Conservation (phyloP, 441 rosid species). For the Adansonia madagascariensis region DNA sequence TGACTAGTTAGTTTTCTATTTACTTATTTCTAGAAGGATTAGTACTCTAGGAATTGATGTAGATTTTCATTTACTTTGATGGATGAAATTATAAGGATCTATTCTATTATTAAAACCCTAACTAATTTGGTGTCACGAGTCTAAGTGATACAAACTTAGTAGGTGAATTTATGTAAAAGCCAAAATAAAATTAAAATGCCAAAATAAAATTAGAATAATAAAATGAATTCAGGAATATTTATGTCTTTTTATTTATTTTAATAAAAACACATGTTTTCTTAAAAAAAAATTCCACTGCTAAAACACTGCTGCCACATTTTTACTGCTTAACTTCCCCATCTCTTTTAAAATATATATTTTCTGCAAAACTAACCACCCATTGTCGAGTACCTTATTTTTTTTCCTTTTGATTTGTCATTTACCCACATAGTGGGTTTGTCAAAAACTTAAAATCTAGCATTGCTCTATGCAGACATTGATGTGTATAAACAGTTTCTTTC, state of each 20-base stretch:
- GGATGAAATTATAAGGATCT: background rate
- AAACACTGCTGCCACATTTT: background rate
- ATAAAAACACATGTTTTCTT: background rate
- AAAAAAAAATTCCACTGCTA: background rate
- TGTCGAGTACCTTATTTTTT: background rate
- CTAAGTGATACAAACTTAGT: background rate
- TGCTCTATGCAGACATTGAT: background rate
- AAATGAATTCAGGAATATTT: conserved; percentile 7
- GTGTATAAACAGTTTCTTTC: background rate
- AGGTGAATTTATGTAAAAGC: conserved; percentile 3
- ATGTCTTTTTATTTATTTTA: conserved; percentile 1
- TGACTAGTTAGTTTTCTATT: background rate
- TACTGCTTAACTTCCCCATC: background rate
- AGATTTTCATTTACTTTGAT: conserved; percentile 4
- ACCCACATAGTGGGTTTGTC: background rate
- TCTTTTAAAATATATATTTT: background rate
- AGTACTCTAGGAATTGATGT: background rate
- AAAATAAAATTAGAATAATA: background rate
- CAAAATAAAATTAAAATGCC: background rate
- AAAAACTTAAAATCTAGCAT: background rate
- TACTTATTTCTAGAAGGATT: background rate
- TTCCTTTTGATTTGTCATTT: background rate
- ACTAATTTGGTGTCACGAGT: conserved; percentile 13
- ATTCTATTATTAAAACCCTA: background rate
- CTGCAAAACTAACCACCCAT: background rate